Conservation (phyloP, 371 early-diverging fungal species). For the Zychaea mexicana region DNA sequence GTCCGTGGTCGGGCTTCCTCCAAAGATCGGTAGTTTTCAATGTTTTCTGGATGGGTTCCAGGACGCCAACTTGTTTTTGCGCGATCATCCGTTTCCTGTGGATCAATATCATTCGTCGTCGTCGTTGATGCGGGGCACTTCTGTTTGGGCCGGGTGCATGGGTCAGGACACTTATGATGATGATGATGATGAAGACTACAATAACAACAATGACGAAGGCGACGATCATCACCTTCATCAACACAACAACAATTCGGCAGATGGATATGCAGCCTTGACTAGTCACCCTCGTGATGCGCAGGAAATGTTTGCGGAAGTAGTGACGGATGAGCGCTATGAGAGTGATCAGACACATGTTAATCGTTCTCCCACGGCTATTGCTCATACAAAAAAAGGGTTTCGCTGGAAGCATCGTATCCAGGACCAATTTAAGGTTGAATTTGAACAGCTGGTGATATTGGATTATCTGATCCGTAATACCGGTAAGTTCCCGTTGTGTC, state of each 20-base stretch:
- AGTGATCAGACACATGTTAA: conserved; percentile 7
- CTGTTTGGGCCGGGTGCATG: conserved; percentile 43
- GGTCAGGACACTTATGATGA: conserved; percentile 16
- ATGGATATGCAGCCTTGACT: not conserved
- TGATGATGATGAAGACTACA: not conserved
- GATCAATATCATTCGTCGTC: conserved; percentile 15
- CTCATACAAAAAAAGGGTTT: conserved; percentile 26
- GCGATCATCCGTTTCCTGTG: conserved; percentile 59
- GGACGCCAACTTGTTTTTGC: conserved; percentile 82
- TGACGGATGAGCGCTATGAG: conserved; percentile 1
- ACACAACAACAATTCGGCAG: not conserved
- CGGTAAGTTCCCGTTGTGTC: conserved; percentile 38
- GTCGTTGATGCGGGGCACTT: conserved; percentile 11
- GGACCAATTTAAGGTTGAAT: conserved; percentile 75
- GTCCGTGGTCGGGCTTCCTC: conserved; percentile 52
- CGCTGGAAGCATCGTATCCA: conserved; percentile 69
- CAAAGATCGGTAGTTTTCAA: conserved; percentile 88
- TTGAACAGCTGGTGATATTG: conserved; percentile 82
- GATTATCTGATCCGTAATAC: conserved; percentile 94
- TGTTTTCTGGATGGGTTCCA: conserved; percentile 80
- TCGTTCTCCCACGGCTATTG: conserved; percentile 4
- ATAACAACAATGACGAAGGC: conserved; percentile 17
- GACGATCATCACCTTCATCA: conserved; percentile 1
- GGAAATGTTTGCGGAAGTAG: not conserved
- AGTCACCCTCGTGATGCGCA: not conserved